Conservation (phyloP, 805 yeast species). For the Ascoidea asiatica region DNA sequence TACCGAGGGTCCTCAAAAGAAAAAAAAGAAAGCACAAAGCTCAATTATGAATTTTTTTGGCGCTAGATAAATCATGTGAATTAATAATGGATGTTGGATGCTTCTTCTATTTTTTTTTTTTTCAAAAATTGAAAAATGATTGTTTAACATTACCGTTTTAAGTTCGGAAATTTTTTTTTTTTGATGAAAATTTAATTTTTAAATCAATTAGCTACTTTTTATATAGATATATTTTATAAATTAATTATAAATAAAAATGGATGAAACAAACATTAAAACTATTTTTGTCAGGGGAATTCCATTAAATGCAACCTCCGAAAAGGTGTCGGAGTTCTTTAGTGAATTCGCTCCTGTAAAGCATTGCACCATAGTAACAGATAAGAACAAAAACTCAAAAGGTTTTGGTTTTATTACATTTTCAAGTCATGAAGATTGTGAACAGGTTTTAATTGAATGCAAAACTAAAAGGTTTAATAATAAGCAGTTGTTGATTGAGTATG, state of each 20-base stretch:
- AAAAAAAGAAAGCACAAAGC: conserved; percentile 24
- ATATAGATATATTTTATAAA: too few relatives aligned
- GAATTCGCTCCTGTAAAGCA: conserved; percentile 92
- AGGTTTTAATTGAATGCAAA: conserved; percentile 59
- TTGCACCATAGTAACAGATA: conserved; percentile 80
- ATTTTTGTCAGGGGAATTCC: conserved; percentile 84
- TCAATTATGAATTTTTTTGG: conserved; percentile 36
- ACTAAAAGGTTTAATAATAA: conserved; percentile 53
- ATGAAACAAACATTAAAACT: conserved; percentile 32
- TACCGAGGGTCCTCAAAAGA: conserved; percentile 7
- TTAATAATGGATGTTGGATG: too few relatives aligned
- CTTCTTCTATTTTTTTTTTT: too few relatives aligned
- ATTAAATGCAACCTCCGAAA: conserved; percentile 63
- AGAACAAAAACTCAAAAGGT: conserved; percentile 69
- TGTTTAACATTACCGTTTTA: too few relatives aligned
- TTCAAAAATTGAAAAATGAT: too few relatives aligned
- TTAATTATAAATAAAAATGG: conserved; percentile 17
- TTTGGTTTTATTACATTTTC: conserved; percentile 93
- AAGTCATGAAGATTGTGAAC: conserved; percentile 67
- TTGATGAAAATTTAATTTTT: too few relatives aligned
- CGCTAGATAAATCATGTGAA: conserved; percentile 22
- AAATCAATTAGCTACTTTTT: too few relatives aligned
- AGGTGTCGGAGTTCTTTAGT: conserved; percentile 74
- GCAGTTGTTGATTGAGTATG: conserved; percentile 67
- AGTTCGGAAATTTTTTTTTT: too few relatives aligned